These are phyloP conservation scores for Neurospora sp. DNA, from an alignment of 495 filamentous ascomycete genomes.

Conservation along the genomic window DNA sequence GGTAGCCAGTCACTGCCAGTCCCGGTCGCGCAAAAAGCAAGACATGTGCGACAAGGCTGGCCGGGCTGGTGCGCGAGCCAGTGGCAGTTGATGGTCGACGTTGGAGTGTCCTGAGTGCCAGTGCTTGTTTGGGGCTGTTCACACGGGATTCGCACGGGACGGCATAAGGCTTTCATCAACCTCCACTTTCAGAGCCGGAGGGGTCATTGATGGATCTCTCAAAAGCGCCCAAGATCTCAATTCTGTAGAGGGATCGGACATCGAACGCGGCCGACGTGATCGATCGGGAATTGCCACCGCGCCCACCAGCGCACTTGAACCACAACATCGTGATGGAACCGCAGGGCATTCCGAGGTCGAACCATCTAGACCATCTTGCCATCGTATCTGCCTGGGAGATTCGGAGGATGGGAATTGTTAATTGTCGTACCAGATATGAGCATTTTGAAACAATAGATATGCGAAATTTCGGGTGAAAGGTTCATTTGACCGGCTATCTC, in stretches of 20 bases:
- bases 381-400: background rate
- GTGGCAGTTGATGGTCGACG: background rate
- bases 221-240: background rate
- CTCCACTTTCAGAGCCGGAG: background rate
- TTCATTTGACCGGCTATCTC: background rate
- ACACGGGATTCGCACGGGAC: background rate
- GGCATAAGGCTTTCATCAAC: background rate
- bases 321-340: background rate
- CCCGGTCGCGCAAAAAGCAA: background rate
- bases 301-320: background rate
- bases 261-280: background rate
- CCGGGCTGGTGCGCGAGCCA: background rate
- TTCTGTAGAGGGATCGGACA: background rate
- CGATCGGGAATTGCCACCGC: background rate
- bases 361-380: background rate
- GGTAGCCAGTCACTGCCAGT: background rate
- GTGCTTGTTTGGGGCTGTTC: background rate
- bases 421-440: background rate
- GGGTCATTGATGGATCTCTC: background rate
- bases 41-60: background rate
- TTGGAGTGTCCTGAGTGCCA: background rate
- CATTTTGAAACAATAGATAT: background rate
- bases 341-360: background rate
- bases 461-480: background rate
- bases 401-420: background rate